These are phyloP conservation scores for Rugosomyces carneus DNA, from an alignment of 1,284 basidiomycete species.

Conservation along the genomic window DNA sequence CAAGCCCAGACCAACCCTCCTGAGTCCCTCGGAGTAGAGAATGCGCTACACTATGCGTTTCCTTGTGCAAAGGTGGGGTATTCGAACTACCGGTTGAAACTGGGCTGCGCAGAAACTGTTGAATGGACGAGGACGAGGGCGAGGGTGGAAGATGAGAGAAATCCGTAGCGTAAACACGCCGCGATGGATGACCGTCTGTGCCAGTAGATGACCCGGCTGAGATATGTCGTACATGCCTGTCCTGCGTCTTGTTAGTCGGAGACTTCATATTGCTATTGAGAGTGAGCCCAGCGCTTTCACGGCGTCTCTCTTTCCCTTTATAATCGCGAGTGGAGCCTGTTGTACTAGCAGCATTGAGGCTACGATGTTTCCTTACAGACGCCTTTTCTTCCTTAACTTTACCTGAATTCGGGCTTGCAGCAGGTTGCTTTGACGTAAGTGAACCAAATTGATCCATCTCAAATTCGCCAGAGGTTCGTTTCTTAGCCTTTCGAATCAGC, in stretches of 20 bases:
- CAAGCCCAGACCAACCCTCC: slow-evolving; percentile 79
- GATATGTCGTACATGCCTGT: slow-evolving; percentile 57
- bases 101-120: slow-evolving; percentile 69
- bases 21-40: slow-evolving; percentile 74
- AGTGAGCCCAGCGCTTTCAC: slow-evolving; percentile 53
- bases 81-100: slow-evolving; percentile 39
- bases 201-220: slow-evolving; percentile 63
- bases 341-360: slow-evolving; percentile 52
- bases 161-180: slow-evolving; percentile 64
- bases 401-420: slow-evolving; percentile 25
- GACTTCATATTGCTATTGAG: slow-evolving; percentile 38
- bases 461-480: slow-evolving; percentile 78
- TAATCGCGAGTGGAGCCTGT: slow-evolving; percentile 34
- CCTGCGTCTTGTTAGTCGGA: slow-evolving; percentile 28
- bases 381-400: slow-evolving; percentile 47
- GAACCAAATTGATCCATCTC: slow-evolving; percentile 66
- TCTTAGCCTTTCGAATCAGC: slow-evolving; percentile 54
- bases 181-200: slow-evolving; percentile 43
- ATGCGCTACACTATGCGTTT: slow-evolving; percentile 64
- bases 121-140: slow-evolving; percentile 79
- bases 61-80: slow-evolving; percentile 40
- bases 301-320: slow-evolving; percentile 56
- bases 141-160: slow-evolving; percentile 87
- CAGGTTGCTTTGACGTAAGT: slow-evolving; percentile 51
- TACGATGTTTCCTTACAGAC: slow-evolving; percentile 62